Evolutionary conservation across 345 rosid species (phyloP).

Genomic region (Erodium maritimum): DNA sequence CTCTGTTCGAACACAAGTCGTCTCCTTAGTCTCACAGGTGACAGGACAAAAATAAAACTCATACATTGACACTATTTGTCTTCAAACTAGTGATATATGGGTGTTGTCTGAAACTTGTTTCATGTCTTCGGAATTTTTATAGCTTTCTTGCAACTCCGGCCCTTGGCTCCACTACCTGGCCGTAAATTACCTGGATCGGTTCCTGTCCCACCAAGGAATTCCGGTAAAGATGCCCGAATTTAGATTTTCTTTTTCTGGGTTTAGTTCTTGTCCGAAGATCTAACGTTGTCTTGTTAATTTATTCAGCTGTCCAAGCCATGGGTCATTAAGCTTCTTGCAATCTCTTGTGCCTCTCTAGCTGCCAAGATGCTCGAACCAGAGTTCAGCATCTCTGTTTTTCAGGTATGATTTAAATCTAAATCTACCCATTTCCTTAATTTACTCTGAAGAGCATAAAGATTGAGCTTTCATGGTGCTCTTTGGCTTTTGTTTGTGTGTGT

Average conservation of each 20-base stretch:
- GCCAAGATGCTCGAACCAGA: slow-evolving; percentile 64
- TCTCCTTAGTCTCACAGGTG: slow-evolving; percentile 45
- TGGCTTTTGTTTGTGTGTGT: slow-evolving; percentile 11
- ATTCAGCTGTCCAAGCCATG: slow-evolving; percentile 34
- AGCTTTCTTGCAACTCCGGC: slow-evolving; percentile 29
- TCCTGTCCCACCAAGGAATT: slow-evolving; percentile 44
- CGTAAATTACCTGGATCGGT: slow-evolving; percentile 72
- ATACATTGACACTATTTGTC: background rate
- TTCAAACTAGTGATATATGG: no score
- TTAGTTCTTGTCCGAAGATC: background rate
- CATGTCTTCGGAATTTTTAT: slow-evolving; percentile 8
- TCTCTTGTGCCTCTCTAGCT: slow-evolving; percentile 59
- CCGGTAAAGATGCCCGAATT: slow-evolving; percentile 24
- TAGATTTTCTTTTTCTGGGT: background rate
- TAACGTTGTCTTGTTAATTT: background rate
- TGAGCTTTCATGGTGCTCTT: background rate
- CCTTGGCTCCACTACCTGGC: slow-evolving; percentile 57
- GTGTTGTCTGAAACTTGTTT: background rate
- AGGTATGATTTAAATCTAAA: slow-evolving; percentile 21
- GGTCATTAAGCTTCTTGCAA: slow-evolving; percentile 49
- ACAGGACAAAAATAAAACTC: no score
- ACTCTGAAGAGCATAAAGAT: background rate
- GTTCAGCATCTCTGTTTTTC: slow-evolving; percentile 26
- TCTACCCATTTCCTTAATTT: background rate
- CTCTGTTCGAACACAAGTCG: slow-evolving; percentile 30